Conservation (phyloP, 2,329 filamentous ascomycete genomes). For the Sporothrix globosa region DNA sequence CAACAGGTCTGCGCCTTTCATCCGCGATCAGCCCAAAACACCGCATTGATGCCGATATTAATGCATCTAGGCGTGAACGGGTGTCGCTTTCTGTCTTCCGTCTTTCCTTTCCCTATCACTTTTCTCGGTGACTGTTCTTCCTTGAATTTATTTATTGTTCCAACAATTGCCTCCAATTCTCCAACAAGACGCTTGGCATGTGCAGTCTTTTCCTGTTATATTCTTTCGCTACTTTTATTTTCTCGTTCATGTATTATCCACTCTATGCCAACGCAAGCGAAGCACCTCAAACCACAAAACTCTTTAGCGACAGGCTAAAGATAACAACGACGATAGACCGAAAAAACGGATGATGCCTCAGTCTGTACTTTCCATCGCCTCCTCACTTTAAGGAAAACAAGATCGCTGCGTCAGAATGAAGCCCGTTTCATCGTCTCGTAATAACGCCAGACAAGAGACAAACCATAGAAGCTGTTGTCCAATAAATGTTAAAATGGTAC, state of each 20-base stretch:
- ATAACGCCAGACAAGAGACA: background rate
- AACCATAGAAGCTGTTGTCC: background rate
- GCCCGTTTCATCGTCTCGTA: conserved; percentile 7
- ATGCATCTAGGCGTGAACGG: background rate
- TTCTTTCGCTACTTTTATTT: background rate
- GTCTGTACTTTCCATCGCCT: background rate
- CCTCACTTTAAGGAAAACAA: conserved; percentile 17
- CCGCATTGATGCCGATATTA: conserved; percentile 26
- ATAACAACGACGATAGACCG: background rate
- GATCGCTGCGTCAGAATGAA: background rate
- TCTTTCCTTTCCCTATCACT: background rate
- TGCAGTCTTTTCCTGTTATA: background rate
- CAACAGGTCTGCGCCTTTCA: background rate
- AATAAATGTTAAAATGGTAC: background rate
- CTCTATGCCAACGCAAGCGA: background rate
- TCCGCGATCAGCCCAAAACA: background rate
- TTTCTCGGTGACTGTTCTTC: conserved; percentile 19
- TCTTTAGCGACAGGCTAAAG: background rate
- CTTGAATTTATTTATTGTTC: background rate
- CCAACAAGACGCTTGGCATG: conserved; percentile 1
- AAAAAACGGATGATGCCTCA: background rate
- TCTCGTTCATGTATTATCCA: background rate
- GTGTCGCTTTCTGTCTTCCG: background rate
- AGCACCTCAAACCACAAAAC: background rate
- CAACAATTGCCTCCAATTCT: background rate